Evolutionary conservation across 139 green algal genomes (phyloP), one percentile per base, ranked within the genome.

Genomic region (Chlorella sorokiniana): DNA sequence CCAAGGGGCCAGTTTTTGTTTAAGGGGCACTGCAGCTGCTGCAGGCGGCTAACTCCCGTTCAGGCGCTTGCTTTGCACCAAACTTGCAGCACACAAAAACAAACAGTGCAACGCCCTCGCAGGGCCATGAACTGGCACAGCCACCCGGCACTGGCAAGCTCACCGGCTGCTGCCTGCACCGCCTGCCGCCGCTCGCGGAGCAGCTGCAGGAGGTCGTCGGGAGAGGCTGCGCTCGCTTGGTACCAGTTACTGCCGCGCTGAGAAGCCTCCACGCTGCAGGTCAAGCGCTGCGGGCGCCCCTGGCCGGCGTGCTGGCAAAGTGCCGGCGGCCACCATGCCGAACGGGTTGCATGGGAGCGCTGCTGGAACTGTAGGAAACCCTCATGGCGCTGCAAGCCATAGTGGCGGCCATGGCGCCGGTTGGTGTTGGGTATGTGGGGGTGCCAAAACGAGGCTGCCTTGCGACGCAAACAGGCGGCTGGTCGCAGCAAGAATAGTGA

Each of bases 181-280:
- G 40, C 81, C 48, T 54, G 78, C 76, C 59, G 69, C 54, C 76
- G 54, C 37, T 65, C 69, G 11, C 83, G 65, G 23, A 87, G 37
- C 4, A 84, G 64, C 25, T 75, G 23, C 33, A 87, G 65, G 8
- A 87, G 33, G 37, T 84, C 67, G 31, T 87, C 83, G 20, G 48
- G n/a, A 18, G 82, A 86, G 22, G 73, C 54, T 10, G 72, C 51
- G 73, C 45, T 64, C 33, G 68, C 31, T 27, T 86, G 40, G 76
- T 86, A 86, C 74, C 74, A 86, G 31, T 40, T 31, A 23, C 14
- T 33, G 2, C 33, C 9, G 16, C 5, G 25, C 9, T 59, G 61
- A 44, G 41, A 10, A 23, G 63, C 20, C 44, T 31, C 73, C 41
- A 6, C 42, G 56, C 14, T 41, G 74, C 52, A 42, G 37, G 4